A percentile compares a stretch with the other conserved stretches of the same genome.
Conservation (phyloP, 2,329 filamentous ascomycete genomes). For the Pseudogymnoascus sp. region DNA sequence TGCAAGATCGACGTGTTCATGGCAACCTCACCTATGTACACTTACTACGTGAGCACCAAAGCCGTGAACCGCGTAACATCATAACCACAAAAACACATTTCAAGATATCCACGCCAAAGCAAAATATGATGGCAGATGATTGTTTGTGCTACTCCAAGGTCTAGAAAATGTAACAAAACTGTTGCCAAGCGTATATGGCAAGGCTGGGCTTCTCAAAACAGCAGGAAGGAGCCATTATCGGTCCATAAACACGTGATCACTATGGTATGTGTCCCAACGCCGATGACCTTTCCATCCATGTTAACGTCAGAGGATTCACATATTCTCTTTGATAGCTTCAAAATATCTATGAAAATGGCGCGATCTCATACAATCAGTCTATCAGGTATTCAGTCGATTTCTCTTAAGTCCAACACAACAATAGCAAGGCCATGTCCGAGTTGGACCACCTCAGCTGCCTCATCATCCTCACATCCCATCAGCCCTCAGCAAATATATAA, state of each 20-base stretch:
- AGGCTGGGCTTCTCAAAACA: not conserved
- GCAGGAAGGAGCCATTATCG: not conserved
- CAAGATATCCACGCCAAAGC: not conserved
- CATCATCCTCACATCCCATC: not conserved
- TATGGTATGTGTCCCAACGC: not conserved
- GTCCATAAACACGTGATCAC: not conserved
- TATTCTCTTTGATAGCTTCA: not conserved
- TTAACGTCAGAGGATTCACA: not conserved
- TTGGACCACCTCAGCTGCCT: not conserved
- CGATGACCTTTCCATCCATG: not conserved
- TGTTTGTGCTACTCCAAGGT: not conserved
- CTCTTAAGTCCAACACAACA: not conserved
- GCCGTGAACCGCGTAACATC: not conserved
- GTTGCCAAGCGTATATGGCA: not conserved
- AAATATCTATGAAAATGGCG: not conserved
- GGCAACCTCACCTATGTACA: not conserved
- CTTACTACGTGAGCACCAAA: not conserved
- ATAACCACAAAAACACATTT: not conserved
- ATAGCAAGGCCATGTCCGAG: not conserved
- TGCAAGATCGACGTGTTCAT: not conserved
- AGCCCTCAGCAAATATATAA: constrained; percentile 4
- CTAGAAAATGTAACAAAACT: not conserved
- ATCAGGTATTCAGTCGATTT: not conserved
- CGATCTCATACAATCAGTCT: not conserved
- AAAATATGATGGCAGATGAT: not conserved